phyloP scores from a whole-genome alignment of 2,329 filamentous ascomycete genomes.

The Aspergillus eucalypticola region DNA sequence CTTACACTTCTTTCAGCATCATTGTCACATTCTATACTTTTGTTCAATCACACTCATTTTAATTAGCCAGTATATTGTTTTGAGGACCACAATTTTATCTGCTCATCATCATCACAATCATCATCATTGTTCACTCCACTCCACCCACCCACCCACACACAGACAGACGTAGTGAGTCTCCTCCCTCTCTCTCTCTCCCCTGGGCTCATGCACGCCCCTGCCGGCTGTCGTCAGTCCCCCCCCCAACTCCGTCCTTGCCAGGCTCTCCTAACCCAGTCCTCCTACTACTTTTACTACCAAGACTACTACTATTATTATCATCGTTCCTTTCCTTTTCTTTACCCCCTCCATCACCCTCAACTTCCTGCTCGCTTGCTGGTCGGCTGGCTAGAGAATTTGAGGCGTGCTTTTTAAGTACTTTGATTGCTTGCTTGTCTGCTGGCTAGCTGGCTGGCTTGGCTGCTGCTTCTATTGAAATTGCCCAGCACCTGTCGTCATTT shows the following conservation, averaged over 20 bases:
- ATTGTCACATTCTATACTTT: not conserved
- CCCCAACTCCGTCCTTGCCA: not conserved
- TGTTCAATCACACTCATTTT: not conserved
- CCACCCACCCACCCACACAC: too few relatives aligned
- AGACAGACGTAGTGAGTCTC: too few relatives aligned
- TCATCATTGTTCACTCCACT: too few relatives aligned
- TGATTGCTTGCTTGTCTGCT: not conserved
- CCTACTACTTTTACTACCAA: not conserved
- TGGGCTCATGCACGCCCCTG: conserved; percentile 4
- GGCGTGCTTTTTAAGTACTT: not conserved
- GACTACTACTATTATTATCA: not conserved
- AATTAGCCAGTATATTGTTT: not conserved
- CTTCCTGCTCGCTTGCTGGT: conserved; percentile 2
- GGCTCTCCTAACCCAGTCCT: not conserved
- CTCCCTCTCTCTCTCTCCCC: not conserved
- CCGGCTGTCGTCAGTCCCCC: conserved; percentile 8
- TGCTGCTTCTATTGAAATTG: not conserved
- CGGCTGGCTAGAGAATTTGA: not conserved
- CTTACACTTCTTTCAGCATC: not conserved
- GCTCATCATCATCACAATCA: too few relatives aligned
- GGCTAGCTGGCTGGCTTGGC: not conserved
- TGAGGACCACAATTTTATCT: not conserved
- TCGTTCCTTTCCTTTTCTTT: not conserved
- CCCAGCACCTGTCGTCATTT: not conserved
- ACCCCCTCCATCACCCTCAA: not conserved